Conservation (phyloP, 176 grass and related monocot genomes). For the Cocos nucifera region DNA sequence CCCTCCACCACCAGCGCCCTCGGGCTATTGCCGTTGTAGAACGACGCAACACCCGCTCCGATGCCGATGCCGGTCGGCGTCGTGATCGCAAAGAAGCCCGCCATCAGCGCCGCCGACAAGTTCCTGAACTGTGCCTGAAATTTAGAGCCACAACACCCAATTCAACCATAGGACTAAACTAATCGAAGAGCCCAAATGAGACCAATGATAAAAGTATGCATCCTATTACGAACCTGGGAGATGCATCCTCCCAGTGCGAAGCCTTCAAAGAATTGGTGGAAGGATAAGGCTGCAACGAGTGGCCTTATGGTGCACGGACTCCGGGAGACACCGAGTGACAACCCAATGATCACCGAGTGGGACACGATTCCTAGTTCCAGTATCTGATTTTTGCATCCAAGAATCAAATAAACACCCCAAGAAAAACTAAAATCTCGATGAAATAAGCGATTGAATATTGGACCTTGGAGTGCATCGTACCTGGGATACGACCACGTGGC, state of each 20-base stretch:
- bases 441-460: too few species aligned
- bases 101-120: neutral
- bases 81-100: constrained; percentile 8
- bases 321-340: constrained; percentile 1
- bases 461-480: neutral
- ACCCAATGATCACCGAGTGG: constrained; percentile 9
- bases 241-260: constrained; percentile 14
- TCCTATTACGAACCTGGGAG: neutral
- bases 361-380: constrained; percentile 16
- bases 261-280: constrained; percentile 17
- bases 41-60: constrained; percentile 5
- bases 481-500: constrained; percentile 11
- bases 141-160: neutral
- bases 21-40: constrained; percentile 4
- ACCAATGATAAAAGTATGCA: too few species aligned
- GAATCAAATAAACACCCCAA: neutral
- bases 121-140: constrained; percentile 3
- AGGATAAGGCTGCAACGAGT: constrained; percentile 6
- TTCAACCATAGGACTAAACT: too few species aligned
- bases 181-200: too few species aligned
- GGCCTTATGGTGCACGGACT: constrained; percentile 17
- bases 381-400: neutral
- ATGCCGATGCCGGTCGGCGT: neutral
- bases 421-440: too few species aligned
- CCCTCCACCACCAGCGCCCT: constrained; percentile 15